Percentiles rank a stretch among this genome's conserved stretches.
phyloP scores from a whole-genome alignment of 345 rosid species.

The Camelina sativa region DNA sequence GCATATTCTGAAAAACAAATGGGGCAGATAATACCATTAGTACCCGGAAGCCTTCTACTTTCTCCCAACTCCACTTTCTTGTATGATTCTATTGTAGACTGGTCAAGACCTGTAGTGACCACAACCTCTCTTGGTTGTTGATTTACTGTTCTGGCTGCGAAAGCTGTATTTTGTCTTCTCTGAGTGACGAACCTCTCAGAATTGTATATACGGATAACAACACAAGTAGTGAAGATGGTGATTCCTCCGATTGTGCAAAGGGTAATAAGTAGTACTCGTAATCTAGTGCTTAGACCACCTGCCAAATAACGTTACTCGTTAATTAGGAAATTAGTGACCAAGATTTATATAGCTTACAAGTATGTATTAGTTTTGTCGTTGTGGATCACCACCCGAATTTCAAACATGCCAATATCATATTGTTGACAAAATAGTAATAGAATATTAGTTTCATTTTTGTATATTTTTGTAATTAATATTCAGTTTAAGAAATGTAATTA shows the following conservation, averaged over 20 bases:
- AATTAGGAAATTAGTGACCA: background rate
- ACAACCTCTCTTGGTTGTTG: slow-evolving; percentile 36
- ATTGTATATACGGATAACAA: slow-evolving; percentile 39
- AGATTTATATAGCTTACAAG: background rate
- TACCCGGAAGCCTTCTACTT: slow-evolving; percentile 64
- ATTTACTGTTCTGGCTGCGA: background rate
- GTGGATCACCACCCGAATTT: background rate
- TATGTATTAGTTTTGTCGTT: background rate
- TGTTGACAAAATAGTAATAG: no score
- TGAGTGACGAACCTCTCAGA: background rate
- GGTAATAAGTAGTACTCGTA: slow-evolving; percentile 44
- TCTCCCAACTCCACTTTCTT: slow-evolving; percentile 64
- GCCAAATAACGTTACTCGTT: slow-evolving; percentile 5
- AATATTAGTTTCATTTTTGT: background rate
- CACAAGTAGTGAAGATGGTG: slow-evolving; percentile 35
- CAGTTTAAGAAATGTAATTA: background rate
- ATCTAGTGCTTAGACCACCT: slow-evolving; percentile 39
- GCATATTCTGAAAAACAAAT: slow-evolving; percentile 67
- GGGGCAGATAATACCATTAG: slow-evolving; percentile 53
- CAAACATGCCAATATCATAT: background rate
- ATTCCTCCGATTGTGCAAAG: slow-evolving; percentile 50
- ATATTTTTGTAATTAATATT: background rate
- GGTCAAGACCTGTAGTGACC: slow-evolving; percentile 55
- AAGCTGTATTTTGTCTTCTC: slow-evolving; percentile 3
- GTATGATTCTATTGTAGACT: slow-evolving; percentile 64